phyloP scores from a whole-genome alignment of 225 moss, liverwort and hornwort genomes.

The Bryoerythrophyllum caledonicum region DNA sequence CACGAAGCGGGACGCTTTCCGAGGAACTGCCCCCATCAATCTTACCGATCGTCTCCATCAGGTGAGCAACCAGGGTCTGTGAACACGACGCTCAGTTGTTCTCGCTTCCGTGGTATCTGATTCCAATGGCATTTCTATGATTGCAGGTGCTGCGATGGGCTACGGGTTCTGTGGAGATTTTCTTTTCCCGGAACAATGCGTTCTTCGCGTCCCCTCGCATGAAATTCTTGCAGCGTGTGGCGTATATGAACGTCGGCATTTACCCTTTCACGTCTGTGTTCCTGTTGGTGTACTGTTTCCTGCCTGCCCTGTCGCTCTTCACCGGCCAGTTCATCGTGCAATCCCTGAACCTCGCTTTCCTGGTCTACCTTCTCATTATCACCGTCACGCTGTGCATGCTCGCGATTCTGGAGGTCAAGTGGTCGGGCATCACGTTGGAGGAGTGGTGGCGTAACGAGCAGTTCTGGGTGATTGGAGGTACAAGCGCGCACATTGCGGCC shows the following conservation, averaged over 20 bases:
- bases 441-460: constrained; percentile 90
- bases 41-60: constrained; percentile 82
- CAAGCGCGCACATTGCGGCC: constrained; percentile 73
- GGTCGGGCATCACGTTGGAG: constrained; percentile 71
- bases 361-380: constrained; percentile 66
- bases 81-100: background rate
- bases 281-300: constrained; percentile 72
- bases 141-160: constrained; percentile 70
- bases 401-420: constrained; percentile 73
- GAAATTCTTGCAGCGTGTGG: constrained; percentile 70
- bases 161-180: constrained; percentile 77
- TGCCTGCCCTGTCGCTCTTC: constrained; percentile 72
- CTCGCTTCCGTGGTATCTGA: background rate
- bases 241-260: constrained; percentile 73
- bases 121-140: background rate
- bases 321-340: constrained; percentile 76
- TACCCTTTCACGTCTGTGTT: constrained; percentile 81
- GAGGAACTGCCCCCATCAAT: constrained; percentile 83
- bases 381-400: constrained; percentile 69
- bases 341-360: constrained; percentile 53
- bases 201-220: constrained; percentile 58
- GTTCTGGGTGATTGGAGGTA: constrained; percentile 84
- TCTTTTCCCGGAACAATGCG: constrained; percentile 76
- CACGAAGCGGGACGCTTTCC: constrained; percentile 70
- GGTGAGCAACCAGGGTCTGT: constrained; percentile 16